Evolutionary conservation across 192 early-diverging fungal species (phyloP).

Genomic region (Neocallimastix lanati): DNA sequence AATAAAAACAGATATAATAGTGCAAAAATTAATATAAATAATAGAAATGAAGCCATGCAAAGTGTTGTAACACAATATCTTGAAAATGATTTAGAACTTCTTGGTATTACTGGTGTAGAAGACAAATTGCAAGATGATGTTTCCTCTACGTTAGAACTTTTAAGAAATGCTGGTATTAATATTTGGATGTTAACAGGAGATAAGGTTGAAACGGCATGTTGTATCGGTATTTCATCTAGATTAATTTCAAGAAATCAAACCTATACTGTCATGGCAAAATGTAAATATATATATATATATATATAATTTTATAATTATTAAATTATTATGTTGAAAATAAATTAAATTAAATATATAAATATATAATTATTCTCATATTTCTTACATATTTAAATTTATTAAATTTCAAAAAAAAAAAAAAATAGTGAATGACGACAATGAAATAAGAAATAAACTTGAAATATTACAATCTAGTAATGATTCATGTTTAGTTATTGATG

Average conservation of each 20-base stretch:
- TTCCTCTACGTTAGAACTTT: conserved; percentile 62
- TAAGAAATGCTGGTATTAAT: conserved; percentile 77
- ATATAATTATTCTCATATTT: no score
- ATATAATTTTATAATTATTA: no score
- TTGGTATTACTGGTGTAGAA: conserved; percentile 89
- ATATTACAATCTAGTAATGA: conserved; percentile 47
- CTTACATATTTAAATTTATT: no score
- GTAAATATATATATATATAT: conserved; percentile 12
- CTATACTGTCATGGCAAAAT: conserved; percentile 58
- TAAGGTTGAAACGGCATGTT: conserved; percentile 92
- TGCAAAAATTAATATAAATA: conserved; percentile 51
- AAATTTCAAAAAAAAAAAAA: no score
- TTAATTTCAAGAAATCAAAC: conserved; percentile 71
- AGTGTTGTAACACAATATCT: conserved; percentile 43
- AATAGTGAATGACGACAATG: conserved; percentile 13
- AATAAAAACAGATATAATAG: conserved; percentile 39
- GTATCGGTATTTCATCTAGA: conserved; percentile 81
- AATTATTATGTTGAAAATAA: no score
- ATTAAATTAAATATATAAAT: no score
- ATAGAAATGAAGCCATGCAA: conserved; percentile 50
- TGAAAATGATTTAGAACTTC: conserved; percentile 73
- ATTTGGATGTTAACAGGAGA: conserved; percentile 98
- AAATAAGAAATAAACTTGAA: conserved; percentile 53
- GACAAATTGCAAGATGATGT: conserved; percentile 91
- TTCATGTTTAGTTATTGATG: conserved; percentile 77